Base-by-base conservation (phyloP, 2,329 filamentous ascomycete species). In the Rhynchosporium agropyri region DNA sequence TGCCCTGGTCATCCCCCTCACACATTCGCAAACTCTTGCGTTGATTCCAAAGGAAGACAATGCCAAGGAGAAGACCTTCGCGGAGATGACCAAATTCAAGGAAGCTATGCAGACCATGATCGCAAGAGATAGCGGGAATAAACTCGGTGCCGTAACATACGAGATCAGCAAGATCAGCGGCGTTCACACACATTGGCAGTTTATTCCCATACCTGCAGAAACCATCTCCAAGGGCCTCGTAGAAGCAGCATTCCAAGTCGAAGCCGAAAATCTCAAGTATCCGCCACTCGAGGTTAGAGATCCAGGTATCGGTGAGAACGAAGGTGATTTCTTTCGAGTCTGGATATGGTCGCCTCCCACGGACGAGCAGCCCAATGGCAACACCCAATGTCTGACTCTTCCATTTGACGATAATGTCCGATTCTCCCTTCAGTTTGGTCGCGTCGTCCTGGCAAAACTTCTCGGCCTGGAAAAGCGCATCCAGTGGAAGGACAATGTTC, bases 171-270 rank as follows among this genome's bases (percentile, higher is more conserved):
- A 92, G 57, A 82, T 81, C 4, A 84, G 84, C 58, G 92, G 95
- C 60, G 87, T 98, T 61, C 95, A 99, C 74, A 83, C 89, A 1
- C 94, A 98, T 73, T 97, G 93, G 95, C 96, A 99, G 76, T 89
- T 96, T 69, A 79, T 98, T 36, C 92, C 95, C 0, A 80, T 96
- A 0, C 84, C 89, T 0, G 79, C 83, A 0, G 82, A 89, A 9
- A 79, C 91, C 50, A 83, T 97, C 57, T 79, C 78, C 26, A 86
- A 86, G 53, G 90, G 90, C 0, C 80, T 96, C 1, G 90, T 96
- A 0, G 92, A 97, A 74, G 91, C 90, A 0, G 94, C 89, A 0
- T 97, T 99, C 78, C 88, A 89, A 59, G 90, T 96, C 1, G 87
- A 97, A 73, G 92, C 92, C 0, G 90, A 96, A 74, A 96, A 96